Evolutionary conservation across 163 green algal genomes (phyloP), one percentile per base, ranked within the genome.

Genomic region (Coccomyxa subellipsoidea): DNA sequence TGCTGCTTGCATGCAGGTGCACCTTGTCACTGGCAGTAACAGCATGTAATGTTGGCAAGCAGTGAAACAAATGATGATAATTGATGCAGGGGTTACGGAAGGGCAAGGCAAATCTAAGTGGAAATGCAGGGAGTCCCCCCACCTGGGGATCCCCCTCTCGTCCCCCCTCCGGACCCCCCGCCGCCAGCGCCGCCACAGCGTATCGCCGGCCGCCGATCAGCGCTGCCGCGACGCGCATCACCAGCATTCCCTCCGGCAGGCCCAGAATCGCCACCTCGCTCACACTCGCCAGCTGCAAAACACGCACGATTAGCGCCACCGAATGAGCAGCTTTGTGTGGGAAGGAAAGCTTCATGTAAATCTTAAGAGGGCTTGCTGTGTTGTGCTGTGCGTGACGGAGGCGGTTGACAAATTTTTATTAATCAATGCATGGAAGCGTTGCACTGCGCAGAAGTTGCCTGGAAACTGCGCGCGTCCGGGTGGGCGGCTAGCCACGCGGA

Each of bases 401-500:
- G n/a, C n/a, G n/a, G n/a, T n/a, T n/a, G n/a, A n/a, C n/a, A n/a
- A n/a, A n/a, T n/a, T n/a, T 59, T 6, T 7, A 59, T 23, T 12
- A 2, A 59, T 59, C 47, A 59, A 18, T 59, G 47, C 47, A 59
- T 12, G 23, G 3, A 59, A 18, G 4, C 47, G 23, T 1, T n/a
- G n/a, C n/a, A n/a, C 21, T 59, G 23, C 5, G 2, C 23, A 2
- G 47, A 18, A 8, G 39, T 18, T 37, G 66, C 81, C 73, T 84
- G 81, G 39, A 81, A 84, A 73, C 35, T 54, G 39, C 31, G 12
- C 21, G 73, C 53, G 25, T 47, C 69, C 29, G 73, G 35, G 18
- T 84, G 81, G 35, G 53, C 54, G 21, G 78, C 36, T 21, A 38
- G 81, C 81, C 81, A 84, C 12, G 25, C 40, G 27, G 73, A 54